Evolutionary conservation across 768 basidiomycete species (phyloP).

Genomic region (Tricholoma matsutake): DNA sequence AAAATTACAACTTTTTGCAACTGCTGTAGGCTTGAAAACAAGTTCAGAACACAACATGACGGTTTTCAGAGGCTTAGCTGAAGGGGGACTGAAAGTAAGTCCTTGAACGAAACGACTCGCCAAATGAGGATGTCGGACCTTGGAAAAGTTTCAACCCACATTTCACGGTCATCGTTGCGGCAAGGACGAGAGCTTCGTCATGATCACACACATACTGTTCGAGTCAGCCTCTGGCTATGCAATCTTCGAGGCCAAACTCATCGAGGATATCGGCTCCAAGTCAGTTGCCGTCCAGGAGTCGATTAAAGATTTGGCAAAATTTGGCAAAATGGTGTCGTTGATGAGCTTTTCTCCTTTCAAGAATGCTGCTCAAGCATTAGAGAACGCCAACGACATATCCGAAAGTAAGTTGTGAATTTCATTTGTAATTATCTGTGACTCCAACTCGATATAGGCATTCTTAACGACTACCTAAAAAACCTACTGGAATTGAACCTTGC

Average conservation of each 20-base stretch:
- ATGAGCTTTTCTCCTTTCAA: slow-evolving; percentile 93
- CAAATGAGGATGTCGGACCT: slow-evolving; percentile 18
- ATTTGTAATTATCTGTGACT: slow-evolving; percentile 5
- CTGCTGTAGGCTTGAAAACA: no score
- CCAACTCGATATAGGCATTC: slow-evolving; percentile 52
- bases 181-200: slow-evolving; percentile 34
- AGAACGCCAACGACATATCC: slow-evolving; percentile 94
- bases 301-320: slow-evolving; percentile 82
- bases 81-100: no score
- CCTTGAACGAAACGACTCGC: no score
- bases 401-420: slow-evolving; percentile 60
- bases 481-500: slow-evolving; percentile 86
- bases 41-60: no score
- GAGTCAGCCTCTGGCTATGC: slow-evolving; percentile 95
- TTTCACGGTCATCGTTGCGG: slow-evolving; percentile 29
- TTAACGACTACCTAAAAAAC: slow-evolving; percentile 80
- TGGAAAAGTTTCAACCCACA: slow-evolving; percentile 28
- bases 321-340: slow-evolving; percentile 88
- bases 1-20: no score
- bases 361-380: slow-evolving; percentile 87
- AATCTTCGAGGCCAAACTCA: slow-evolving; percentile 81
- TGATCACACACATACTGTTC: slow-evolving; percentile 87
- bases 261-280: slow-evolving; percentile 84
- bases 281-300: slow-evolving; percentile 79
- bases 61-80: no score